Evolutionary conservation across 148 eudicot genomes (phyloP).

Genomic region (Salicornia ramosissima): DNA sequence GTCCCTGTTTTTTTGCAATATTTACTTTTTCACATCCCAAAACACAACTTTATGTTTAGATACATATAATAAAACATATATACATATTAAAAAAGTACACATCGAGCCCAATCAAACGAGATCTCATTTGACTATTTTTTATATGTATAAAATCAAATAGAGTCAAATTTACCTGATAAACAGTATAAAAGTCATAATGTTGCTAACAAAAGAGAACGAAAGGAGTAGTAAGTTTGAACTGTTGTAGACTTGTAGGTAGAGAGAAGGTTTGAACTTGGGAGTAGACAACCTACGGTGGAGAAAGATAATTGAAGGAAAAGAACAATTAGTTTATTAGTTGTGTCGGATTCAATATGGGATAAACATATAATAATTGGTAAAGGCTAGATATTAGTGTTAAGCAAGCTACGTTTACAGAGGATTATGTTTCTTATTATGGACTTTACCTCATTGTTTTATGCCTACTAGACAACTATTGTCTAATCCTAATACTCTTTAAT

Average conservation of each 20-base stretch:
- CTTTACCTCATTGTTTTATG: conserved; percentile 24
- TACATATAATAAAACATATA: too few species aligned
- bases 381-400: conserved; percentile 18
- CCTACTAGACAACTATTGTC: conserved; percentile 12
- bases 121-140: too few species aligned
- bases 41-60: too few species aligned
- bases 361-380: conserved; percentile 2
- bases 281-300: neutral
- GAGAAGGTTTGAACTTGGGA: neutral
- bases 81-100: too few species aligned
- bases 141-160: too few species aligned
- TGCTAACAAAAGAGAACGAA: too few species aligned
- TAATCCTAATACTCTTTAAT: neutral
- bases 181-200: too few species aligned
- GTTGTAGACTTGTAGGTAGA: neutral
- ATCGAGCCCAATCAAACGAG: too few species aligned
- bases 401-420: neutral
- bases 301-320: neutral
- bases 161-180: too few species aligned
- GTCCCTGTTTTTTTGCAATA: too few species aligned
- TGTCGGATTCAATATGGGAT: neutral
- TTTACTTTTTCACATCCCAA: too few species aligned
- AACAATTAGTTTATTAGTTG: neutral
- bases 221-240: too few species aligned
- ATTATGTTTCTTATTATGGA: conserved; percentile 12